Conservation (phyloP, 768 basidiomycete species). For the Lyophyllum decastes region DNA sequence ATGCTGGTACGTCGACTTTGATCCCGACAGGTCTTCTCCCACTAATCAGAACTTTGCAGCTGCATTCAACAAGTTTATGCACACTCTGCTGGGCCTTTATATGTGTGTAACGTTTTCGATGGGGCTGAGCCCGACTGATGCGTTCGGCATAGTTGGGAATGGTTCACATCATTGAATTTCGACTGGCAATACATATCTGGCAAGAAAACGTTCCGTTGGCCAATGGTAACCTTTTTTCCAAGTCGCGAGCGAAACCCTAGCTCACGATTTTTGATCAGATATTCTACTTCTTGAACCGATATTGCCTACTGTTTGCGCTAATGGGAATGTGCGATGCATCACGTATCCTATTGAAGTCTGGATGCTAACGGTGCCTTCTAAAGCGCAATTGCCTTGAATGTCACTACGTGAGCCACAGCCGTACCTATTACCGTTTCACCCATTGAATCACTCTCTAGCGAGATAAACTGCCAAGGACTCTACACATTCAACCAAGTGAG, state of each 20-base stretch:
- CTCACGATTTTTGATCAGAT: constrained; percentile 34
- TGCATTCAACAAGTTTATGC: constrained; percentile 59
- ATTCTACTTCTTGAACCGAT: constrained; percentile 73
- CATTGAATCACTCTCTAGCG: constrained; percentile 25
- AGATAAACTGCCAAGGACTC: constrained; percentile 64
- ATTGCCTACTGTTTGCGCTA: constrained; percentile 62
- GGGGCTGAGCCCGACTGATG: constrained; percentile 5
- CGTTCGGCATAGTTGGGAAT: constrained; percentile 57
- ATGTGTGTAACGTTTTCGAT: constrained; percentile 37
- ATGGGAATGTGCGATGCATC: constrained; percentile 60
- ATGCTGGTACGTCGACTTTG: constrained; percentile 40
- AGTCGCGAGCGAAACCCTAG: not conserved
- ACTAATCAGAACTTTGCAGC: constrained; percentile 22
- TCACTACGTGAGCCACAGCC: constrained; percentile 41
- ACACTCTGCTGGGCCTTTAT: constrained; percentile 60
- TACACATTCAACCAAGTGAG: constrained; percentile 67
- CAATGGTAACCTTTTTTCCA: constrained; percentile 46
- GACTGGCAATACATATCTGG: constrained; percentile 65
- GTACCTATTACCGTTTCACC: not conserved
- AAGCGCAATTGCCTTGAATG: constrained; percentile 61
- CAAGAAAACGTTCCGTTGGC: constrained; percentile 63
- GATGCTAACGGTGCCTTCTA: not conserved
- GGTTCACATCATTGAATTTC: constrained; percentile 59
- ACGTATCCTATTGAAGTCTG: constrained; percentile 1
- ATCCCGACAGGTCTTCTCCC: not conserved